Conservation (phyloP, 495 filamentous ascomycete genomes). For the Tuber aestivum region DNA sequence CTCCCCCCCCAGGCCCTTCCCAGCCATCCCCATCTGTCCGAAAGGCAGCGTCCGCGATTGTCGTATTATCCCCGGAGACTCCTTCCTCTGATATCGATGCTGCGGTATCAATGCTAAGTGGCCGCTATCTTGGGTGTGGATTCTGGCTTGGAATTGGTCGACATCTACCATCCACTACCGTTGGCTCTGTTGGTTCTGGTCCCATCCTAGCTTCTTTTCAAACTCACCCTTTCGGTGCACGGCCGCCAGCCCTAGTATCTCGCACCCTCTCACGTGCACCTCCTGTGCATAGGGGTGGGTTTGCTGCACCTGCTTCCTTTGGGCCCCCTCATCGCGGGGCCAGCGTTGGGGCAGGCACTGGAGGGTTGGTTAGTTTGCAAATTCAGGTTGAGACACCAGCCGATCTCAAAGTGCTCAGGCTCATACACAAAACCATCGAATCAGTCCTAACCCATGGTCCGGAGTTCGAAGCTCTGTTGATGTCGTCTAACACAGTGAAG, state of each 20-base stretch:
- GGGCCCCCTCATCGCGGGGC: constrained; percentile 42
- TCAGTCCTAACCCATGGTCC: constrained; percentile 68
- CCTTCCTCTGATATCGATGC: constrained; percentile 79
- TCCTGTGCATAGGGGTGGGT: constrained; percentile 61
- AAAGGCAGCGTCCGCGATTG: constrained; percentile 74
- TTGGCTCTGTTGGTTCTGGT: constrained; percentile 47
- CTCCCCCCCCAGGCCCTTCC: constrained; percentile 46
- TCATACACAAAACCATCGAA: constrained; percentile 87
- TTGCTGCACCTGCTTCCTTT: constrained; percentile 60
- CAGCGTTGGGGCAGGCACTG: constrained; percentile 42
- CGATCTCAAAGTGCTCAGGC: constrained; percentile 69
- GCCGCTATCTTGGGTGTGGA: constrained; percentile 79
- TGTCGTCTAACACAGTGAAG: constrained; percentile 74
- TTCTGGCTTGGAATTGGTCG: constrained; percentile 75
- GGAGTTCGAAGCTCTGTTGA: constrained; percentile 88
- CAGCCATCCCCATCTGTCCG: constrained; percentile 54
- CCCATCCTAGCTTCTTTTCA: constrained; percentile 27
- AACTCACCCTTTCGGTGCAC: constrained; percentile 79
- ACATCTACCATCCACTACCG: constrained; percentile 76
- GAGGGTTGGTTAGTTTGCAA: constrained; percentile 45
- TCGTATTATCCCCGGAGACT: constrained; percentile 77
- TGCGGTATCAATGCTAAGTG: constrained; percentile 69
- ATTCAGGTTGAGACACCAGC: constrained; percentile 70
- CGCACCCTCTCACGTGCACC: constrained; percentile 44
- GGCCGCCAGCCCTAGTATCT: constrained; percentile 50